Evolutionary conservation across 192 early-diverging fungal species (phyloP), one percentile per base, ranked within the genome.

Genomic region (Coemansia asiatica): DNA sequence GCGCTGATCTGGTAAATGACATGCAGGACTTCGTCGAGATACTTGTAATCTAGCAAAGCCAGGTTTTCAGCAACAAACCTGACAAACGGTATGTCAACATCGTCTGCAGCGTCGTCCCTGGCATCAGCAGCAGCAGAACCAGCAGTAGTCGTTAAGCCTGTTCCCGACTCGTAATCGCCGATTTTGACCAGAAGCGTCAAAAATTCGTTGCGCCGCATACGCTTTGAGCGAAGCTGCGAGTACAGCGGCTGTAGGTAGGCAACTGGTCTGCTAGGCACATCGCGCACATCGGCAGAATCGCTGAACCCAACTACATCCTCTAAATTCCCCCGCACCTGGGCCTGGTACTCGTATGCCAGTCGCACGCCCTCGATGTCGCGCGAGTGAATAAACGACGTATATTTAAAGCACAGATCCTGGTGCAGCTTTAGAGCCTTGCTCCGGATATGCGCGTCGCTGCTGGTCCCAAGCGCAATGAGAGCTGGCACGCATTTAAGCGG

Each of bases 401-500:
- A 90, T 76, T 97, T 97, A 57, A 87, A 87, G 67, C 87, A 85
- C 26, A 94, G 67, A 36, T 90, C 86, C 35, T 82, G 71, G 66
- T 98, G 92, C 27, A 94, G 73, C 65, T 83, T 82, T 19, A 88
- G 76, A 6, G 93, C 87, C 29, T 90, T 90, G 28, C 85, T 88
- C 18, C 92, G 85, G 16, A 95, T 74, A 2, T 71, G 68, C 0
- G 69, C 36, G 62, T 92, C 85, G 2, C 80, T 69, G 59, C 87
- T 87, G 2, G 93, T 89, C 74, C 95, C 87, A 61, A 97, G 83
- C 0, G 96, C 93, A 29, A 94, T 86, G 50, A 97, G 79, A 18
- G 87, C 88, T 16, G 96, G 94, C 74, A 97, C 89, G 66, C 94
- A 98, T 87, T 92, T 74, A 15, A 92, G 82, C 6, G 96, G 96